Conservation (phyloP, 495 filamentous ascomycete genomes). For the Mycothermus thermophilus region DNA sequence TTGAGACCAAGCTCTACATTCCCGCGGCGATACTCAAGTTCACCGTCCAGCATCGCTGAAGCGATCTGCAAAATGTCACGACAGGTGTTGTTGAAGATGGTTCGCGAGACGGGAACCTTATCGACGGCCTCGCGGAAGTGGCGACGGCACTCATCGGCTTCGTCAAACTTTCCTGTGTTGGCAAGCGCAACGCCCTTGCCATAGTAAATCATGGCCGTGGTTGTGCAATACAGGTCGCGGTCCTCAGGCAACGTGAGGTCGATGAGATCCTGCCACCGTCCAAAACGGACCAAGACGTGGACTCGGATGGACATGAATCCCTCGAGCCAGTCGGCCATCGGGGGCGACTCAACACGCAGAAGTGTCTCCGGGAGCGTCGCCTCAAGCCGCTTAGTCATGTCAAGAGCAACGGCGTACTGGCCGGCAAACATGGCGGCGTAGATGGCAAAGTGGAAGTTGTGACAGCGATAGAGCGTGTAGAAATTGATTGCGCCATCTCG, state of each 20-base stretch:
- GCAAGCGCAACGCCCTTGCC: constrained; percentile 50
- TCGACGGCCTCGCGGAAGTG: constrained; percentile 34
- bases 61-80: constrained; percentile 45
- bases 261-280: constrained; percentile 46
- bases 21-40: constrained; percentile 49
- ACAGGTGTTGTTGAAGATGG: constrained; percentile 51
- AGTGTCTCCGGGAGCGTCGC: constrained; percentile 42
- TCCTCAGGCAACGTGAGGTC: constrained; percentile 36
- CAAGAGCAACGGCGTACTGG: constrained; percentile 40
- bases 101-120: constrained; percentile 38
- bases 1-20: constrained; percentile 41
- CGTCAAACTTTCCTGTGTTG: constrained; percentile 32
- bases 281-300: constrained; percentile 54
- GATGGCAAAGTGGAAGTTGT: constrained; percentile 54
- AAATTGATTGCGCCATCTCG: constrained; percentile 42
- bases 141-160: constrained; percentile 31
- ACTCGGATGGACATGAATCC: constrained; percentile 47
- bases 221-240: constrained; percentile 42
- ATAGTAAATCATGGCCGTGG: constrained; percentile 51
- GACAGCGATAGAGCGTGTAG: constrained; percentile 53
- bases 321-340: constrained; percentile 63
- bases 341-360: constrained; percentile 47
- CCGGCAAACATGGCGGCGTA: constrained; percentile 62
- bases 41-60: constrained; percentile 51
- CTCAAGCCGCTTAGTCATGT: constrained; percentile 40